Base-by-base conservation (phyloP, 2,329 filamentous ascomycete genomes). In the Fusarium irregulare region DNA sequence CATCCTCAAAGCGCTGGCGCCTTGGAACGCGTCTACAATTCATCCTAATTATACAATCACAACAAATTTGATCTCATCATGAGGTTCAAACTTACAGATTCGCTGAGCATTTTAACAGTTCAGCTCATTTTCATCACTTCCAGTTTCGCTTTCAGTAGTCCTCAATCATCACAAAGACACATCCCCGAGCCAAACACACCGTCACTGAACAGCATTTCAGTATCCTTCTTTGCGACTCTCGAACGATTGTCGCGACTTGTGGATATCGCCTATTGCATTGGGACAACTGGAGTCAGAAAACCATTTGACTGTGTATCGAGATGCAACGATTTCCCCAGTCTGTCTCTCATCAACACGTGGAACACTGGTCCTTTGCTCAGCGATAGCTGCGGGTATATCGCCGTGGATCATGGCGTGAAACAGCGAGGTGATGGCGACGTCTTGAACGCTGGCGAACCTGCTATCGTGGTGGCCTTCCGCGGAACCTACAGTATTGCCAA, bases 401-500 rank as follows among this genome's bases (percentile, higher is more conserved):
- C 93, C 1, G 83, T 98, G n/a, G 94, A 96, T 68, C 92, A 97
- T 34, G 76, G 76, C 6, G 56, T 66, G 20, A 68, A 64, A 20
- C 71, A 75, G 37, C 64, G 63, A 27, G 64, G 64, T n/a, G 61
- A 62, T 18, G 55, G 53, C 18, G 62, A 69, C 18, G 20, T 53
- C 27, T 63, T 59, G 34, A 45, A 45, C 16, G 34, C 64, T 4
- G 56, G 58, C n/a, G 65, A 57, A 56, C 74, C 71, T 62, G 81
- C 82, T 32, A 92, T 99, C 60, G 84, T 98, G 47, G 87, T 98
- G 40, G 94, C 94, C 11, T 98, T 98, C 76, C 90, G 96, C 48
- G 96, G 96, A 25, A 98, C 96, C 16, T 98, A 98, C 80, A 97
- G 94, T 71, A 87, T 99, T 74, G 88, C 93, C 56, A 97, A 98